Evolutionary conservation across 192 early-diverging fungal species (phyloP), one percentile per base, ranked within the genome.

Genomic region (Diversispora epigaea): DNA sequence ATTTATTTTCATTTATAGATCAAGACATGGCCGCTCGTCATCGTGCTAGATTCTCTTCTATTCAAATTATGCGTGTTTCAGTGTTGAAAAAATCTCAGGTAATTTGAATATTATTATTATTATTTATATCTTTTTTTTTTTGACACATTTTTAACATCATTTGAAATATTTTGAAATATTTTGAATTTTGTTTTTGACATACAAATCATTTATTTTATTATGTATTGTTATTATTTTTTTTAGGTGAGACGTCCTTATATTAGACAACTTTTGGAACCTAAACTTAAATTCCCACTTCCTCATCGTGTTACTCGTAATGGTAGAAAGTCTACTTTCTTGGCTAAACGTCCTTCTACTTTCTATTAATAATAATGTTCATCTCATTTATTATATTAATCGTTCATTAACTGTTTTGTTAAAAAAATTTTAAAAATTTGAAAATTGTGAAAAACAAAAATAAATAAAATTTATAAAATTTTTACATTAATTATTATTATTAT

Each of bases 21-120:
- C 73, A 75, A 65, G 96, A 99, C 86, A 97, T 99, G 97, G 96
- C 97, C 79, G 92, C 97, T 68, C 95, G 94, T 81, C 97, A 98
- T 87, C 94, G 96, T 87, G 95, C 96, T 71, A 94, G 97, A 75
- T 99, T 97, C 89, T 82, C 85, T 86, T 96, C 95, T 55, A 91
- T 99, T 86, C 98, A 99, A 88, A 96, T 99, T 91, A 96, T 99
- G 87, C 95, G 96, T 77, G 96, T 99, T 77, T 94, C 91, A 55
- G 91, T 91, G 79, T 92, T 99, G 52, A 92, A 91, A 86, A 85
- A 89, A 76, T 83, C 87, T 25, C 94, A 97, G 80, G 94, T 97
- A 76, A 75, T 46, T 54, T 21, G 15, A 8, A 25, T 44, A 8
- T 15, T 71, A 5, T 44, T 22, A 58, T 68, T 44, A 65, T 65